Evolutionary conservation across 768 basidiomycete species (phyloP).

Genomic region (Terana coerulea): DNA sequence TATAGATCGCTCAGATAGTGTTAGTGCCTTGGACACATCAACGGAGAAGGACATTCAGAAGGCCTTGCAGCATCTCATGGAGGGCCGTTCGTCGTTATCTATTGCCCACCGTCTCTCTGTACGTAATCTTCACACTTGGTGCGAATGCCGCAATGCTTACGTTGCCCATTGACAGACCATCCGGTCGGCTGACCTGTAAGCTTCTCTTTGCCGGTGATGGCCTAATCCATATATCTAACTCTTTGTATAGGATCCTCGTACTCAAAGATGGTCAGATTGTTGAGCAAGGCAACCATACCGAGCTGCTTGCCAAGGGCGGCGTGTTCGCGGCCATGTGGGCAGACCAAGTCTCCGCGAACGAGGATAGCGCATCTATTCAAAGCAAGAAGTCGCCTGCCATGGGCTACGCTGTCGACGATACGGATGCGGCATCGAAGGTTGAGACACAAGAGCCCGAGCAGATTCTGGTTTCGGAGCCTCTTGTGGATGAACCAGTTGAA

Average conservation of each 20-base stretch:
- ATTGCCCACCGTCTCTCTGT: conserved; percentile 80
- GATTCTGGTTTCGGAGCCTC: conserved; percentile 9
- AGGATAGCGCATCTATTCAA: conserved; percentile 37
- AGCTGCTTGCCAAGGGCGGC: conserved; percentile 68
- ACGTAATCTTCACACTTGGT: conserved; percentile 27
- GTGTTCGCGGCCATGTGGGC: conserved; percentile 88
- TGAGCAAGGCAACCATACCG: conserved; percentile 78
- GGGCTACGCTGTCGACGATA: conserved; percentile 40
- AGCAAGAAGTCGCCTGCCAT: conserved; percentile 35
- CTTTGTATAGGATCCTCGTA: conserved; percentile 68
- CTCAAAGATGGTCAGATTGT: conserved; percentile 87
- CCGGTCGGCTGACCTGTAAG: conserved; percentile 47
- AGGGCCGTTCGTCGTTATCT: conserved; percentile 69
- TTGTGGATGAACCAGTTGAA: conserved; percentile 11
- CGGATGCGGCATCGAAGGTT: conserved; percentile 10
- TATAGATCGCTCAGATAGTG: too few relatives aligned
- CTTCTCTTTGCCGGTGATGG: conserved; percentile 12
- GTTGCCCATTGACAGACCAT: conserved; percentile 38
- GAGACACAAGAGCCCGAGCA: conserved; percentile 9
- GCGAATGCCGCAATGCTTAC: conserved; percentile 1
- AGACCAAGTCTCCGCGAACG: conserved; percentile 69
- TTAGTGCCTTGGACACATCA: conserved; percentile 82
- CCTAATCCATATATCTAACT: neutral
- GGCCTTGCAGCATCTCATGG: conserved; percentile 75
- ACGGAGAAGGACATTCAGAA: conserved; percentile 90